Evolutionary conservation across 345 rosid genomes (phyloP).

Genomic region (Jatropha curcas): DNA sequence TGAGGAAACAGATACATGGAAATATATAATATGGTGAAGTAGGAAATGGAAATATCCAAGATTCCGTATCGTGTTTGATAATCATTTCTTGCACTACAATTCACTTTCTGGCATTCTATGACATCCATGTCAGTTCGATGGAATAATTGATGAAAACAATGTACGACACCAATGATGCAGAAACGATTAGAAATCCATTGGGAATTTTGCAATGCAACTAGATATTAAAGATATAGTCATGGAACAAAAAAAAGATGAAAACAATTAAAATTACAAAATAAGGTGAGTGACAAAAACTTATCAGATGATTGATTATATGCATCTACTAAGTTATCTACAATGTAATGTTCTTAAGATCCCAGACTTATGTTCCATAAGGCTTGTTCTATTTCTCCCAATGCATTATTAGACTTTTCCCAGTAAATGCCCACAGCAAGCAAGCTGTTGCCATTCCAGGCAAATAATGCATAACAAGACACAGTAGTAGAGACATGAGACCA

Average conservation of each 20-base stretch:
- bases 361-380: not conserved
- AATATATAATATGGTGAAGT: not conserved
- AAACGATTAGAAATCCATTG: not conserved
- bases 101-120: not conserved
- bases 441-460: not conserved
- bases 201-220: not conserved
- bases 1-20: not conserved
- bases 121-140: not conserved
- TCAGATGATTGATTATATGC: not conserved
- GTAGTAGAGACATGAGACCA: not conserved
- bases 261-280: no score
- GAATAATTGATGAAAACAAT: not conserved
- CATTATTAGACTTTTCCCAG: not conserved
- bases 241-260: no score
- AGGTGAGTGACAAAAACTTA: no score
- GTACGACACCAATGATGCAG: not conserved
- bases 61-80: not conserved
- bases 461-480: not conserved
- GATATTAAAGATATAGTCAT: not conserved
- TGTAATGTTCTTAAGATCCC: not conserved
- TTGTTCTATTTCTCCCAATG: constrained; percentile 2
- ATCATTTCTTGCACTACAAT: not conserved
- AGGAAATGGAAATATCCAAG: not conserved
- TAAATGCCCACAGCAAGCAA: not conserved
- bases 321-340: not conserved